Evolutionary conservation across 2,329 filamentous ascomycete species (phyloP), one percentile per base, ranked within the genome.

Genomic region (Cladosporium oxysporum): DNA sequence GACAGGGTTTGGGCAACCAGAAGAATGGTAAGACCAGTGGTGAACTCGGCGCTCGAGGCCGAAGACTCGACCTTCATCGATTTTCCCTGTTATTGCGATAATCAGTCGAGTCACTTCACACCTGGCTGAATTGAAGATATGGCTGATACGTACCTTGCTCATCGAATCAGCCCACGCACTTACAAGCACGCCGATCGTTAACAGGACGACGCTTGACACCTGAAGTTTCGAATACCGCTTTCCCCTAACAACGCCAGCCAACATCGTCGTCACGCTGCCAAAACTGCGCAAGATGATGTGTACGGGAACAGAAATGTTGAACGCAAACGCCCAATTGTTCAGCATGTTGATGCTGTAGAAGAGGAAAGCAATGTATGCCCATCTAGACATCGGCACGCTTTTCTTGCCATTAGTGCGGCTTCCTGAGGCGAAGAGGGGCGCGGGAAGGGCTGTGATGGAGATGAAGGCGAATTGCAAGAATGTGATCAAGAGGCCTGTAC

Each of bases 321-420:
- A 99, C 69, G 92, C 93, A 78, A 99, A 99, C 7, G 94, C 95
- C 83, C 94, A 94, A 74, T 99, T 99, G 80, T 99, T 99, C 75
- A 99, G 81, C 66, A 98, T 88, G 74, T 98, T 99, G 79, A 99
- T 95, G 68, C 87, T 86, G 77, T 96, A 95, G 80, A 98, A 98
- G 71, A 97, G 86, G 4, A 90, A 82, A 50, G 97, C 97, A 76
- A 96, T 97, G 74, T 94, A 83, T 59, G 91, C 76, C 93, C 95
- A 98, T 76, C 92, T 90, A 58, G 85, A 84, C 64, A 98, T 82
- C 0, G 95, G 95, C 4, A 98, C 92, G 61, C 87, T 88, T 70
- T 29, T 31, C 23, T 65, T 65, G 55, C 55, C 57, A 55, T 59
- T 50, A 14, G n/a, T 52, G 16, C 33, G 23, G 14, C 21, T 33